These are phyloP conservation scores for Dothideomycetes sp. DNA, from an alignment of 2,329 filamentous ascomycete genomes.

Conservation along the genomic window DNA sequence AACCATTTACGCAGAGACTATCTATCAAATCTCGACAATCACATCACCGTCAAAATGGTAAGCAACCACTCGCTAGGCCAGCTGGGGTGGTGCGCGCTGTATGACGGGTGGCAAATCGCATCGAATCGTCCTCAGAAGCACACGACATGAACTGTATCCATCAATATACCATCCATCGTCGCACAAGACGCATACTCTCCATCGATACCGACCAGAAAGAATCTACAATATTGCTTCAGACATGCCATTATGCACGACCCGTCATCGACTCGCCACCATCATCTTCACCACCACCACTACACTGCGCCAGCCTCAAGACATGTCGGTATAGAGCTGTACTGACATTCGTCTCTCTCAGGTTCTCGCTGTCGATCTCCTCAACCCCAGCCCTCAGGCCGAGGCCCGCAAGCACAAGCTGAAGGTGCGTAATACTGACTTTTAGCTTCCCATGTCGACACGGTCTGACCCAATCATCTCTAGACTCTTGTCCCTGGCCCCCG, in stretches of 20 bases:
- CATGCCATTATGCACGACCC: conserved; percentile 7
- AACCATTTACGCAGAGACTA: conserved; percentile 12
- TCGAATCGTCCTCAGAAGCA: neutral
- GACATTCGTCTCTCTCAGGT: conserved; percentile 52
- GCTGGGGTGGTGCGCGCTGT: conserved; percentile 8
- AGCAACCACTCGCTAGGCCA: conserved; percentile 1
- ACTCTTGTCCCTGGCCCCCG: conserved; percentile 84
- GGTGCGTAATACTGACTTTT: conserved; percentile 48
- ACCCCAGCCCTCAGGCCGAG: conserved; percentile 95
- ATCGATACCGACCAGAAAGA: too few species aligned
- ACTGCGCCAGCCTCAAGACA: neutral
- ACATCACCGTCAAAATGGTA: conserved; percentile 12
- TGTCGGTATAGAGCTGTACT: conserved; percentile 7
- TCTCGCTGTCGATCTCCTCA: conserved; percentile 99
- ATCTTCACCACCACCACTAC: too few species aligned
- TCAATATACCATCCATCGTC: conserved; percentile 3
- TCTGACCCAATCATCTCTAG: conserved; percentile 16
- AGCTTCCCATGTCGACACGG: conserved; percentile 3
- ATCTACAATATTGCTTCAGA: neutral
- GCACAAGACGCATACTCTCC: neutral
- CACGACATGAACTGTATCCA: conserved; percentile 9
- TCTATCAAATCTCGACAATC: conserved; percentile 7
- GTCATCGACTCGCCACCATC: neutral
- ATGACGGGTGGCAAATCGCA: conserved; percentile 10
- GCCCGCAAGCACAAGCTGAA: conserved; percentile 99